Base-by-base conservation (phyloP, 2,329 filamentous ascomycete genomes). In the Pezicula radicicola region DNA sequence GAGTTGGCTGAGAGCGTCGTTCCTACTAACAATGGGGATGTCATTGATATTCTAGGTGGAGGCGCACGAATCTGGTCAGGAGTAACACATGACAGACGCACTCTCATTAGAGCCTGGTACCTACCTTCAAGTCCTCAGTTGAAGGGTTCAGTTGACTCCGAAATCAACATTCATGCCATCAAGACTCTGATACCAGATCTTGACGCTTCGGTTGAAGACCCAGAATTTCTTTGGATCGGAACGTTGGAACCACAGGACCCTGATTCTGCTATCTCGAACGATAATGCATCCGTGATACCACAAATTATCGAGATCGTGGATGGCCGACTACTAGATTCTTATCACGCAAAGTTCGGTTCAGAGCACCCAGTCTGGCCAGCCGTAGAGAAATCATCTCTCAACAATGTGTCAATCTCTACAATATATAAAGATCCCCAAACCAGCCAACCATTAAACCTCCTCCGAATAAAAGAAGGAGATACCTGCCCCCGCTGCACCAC, bases 201-300 rank as follows among this genome's bases (percentile, higher is more conserved):
- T 3, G 89, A 96, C 64, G 77, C 87, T 0, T 82, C 85, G 45
- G 76, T 94, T 19, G 82, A 88, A 55, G 73, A 85, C 48, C 71
- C 82, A 0, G 53, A 75, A 2, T 67, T 74, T 5, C 71, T 81
- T 42, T 89, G 83, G 83, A 63, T 45, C 12, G 43, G 35, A 45
- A 27, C 42, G 28, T n/a, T 10, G 33, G 10, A 40, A 44, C 21
- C 45, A 52, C 19, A 36, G n/a, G 28, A 40, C 15, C 27, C 21
- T 15, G 25, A 30, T 28, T 12, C 44, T 25, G 8, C 36, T 25
- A 6, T 15, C 18, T 36, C 47, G 40, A 48, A 33, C 30, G 30
- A 10, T 13, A 7, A 33, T 10, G 1, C 30, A 33, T 33, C 9
- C 30, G 9, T 2, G 9, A 33, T 12, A 33, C 30, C 53, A 15